Base-by-base conservation (phyloP, 208 protist species). In the Trypanosoma cruzi region DNA sequence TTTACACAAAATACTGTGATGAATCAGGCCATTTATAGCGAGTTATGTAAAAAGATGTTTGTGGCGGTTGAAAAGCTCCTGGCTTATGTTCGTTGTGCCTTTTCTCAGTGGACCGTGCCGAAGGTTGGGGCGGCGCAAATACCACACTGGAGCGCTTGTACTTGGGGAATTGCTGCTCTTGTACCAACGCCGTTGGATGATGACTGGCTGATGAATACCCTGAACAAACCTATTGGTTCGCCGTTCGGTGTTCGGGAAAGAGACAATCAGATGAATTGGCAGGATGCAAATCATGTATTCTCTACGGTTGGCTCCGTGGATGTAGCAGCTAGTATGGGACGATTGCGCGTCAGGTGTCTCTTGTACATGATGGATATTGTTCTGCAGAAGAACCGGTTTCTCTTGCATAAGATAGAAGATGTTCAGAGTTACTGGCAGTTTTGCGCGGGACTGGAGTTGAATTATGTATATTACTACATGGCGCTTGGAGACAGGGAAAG, bases 401-500 rank as follows among this genome's bases (percentile, higher is more conserved):
- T 82, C 24, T 71, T 14, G 22, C 11, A 18, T 24, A 61, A 31
- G 10, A 63, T 53, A n/a, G 28, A 60, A 24, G 37, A 71, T 40
- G 58, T 57, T 4, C 28, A 65, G 42, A 40, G 73, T 40, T 82
- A 80, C 58, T 86, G 81, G 81, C 55, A 49, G 4, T 49, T 60
- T 26, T 48, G 73, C 20, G 68, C 66, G 37, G 58, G 69, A 26
- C 22, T 80, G 40, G 64, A 82, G 40, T 10, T 77, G 28, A 73
- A 70, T 31, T 78, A 72, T 66, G 70, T 70, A 7, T 86, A 80
- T 49, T 86, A 76, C 64, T 82, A 58, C 54, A 80, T 86, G 76
- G 81, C 81, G 26, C 7, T 86, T 49, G 81, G 81, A 16, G 70
- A 86, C 14, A 36, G 36, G 8, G 77, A 75, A 8, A 59, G 16